A percentile compares a stretch with the other conserved stretches of the same genome.
These are phyloP conservation scores for Pythium oligandrum DNA, from an alignment of 352 stramenopile species.

Conservation along the genomic window DNA sequence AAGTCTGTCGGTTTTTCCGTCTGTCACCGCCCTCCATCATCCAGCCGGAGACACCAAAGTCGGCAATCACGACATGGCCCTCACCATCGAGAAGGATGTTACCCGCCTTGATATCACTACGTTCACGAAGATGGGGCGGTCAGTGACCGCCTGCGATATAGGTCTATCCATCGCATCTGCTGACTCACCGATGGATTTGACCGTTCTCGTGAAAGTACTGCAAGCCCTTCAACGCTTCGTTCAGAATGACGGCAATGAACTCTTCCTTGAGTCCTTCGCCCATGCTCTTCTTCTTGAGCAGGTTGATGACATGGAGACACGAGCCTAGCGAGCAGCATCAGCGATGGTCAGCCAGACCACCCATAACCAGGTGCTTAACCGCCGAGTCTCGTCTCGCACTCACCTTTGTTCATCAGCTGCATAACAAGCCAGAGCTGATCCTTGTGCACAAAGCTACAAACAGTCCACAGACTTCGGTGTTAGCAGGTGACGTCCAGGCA, in stretches of 20 bases:
- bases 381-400: conserved; percentile 5
- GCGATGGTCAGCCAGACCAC: conserved; percentile 1
- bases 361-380: not conserved
- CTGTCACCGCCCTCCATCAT: conserved; percentile 94
- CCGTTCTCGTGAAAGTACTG: conserved; percentile 99
- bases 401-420: conserved; percentile 98
- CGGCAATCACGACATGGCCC: conserved; percentile 95
- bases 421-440: conserved; percentile 98
- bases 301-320: conserved; percentile 96
- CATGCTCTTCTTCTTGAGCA: conserved; percentile 87
- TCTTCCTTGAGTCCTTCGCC: conserved; percentile 91
- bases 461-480: too few relatives aligned
- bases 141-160: not conserved
- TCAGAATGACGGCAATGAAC: conserved; percentile 96
- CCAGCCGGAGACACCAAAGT: conserved; percentile 99
- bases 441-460: conserved; percentile 92
- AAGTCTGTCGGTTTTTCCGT: conserved; percentile 94
- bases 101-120: conserved; percentile 97
- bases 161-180: too few relatives aligned
- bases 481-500: too few relatives aligned
- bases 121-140: not conserved
- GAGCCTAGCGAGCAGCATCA: conserved; percentile 47
- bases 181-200: conserved; percentile 90
- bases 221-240: conserved; percentile 95
- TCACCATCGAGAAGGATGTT: conserved; percentile 95